These are phyloP conservation scores for Purpureocillium lavendulum DNA, from an alignment of 2,329 filamentous ascomycete species.

Conservation along the genomic window DNA sequence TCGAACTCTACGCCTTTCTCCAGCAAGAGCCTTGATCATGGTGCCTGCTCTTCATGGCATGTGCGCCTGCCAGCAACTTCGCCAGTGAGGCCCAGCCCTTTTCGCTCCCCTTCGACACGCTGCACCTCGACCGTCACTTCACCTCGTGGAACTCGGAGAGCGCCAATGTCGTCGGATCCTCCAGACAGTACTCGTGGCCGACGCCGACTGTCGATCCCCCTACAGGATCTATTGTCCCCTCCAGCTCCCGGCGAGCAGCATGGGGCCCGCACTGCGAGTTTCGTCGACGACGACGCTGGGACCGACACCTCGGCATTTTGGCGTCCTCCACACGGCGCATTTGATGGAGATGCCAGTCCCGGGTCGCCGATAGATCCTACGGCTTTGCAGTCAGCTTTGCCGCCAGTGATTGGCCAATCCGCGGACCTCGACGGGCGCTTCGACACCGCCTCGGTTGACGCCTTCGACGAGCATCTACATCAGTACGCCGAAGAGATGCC, in stretches of 20 bases:
- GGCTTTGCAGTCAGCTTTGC: slow-evolving; percentile 46
- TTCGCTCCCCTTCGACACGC: neutral
- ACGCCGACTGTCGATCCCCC: slow-evolving; percentile 52
- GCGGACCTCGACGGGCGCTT: slow-evolving; percentile 13
- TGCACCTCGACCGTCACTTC: too few relatives aligned
- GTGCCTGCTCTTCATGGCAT: neutral
- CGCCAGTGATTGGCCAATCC: slow-evolving; percentile 37
- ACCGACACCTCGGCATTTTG: slow-evolving; percentile 43
- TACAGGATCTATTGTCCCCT: slow-evolving; percentile 48
- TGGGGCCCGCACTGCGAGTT: slow-evolving; percentile 1
- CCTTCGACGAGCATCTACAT: slow-evolving; percentile 17
- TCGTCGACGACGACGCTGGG: slow-evolving; percentile 26
- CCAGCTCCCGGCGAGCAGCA: slow-evolving; percentile 7
- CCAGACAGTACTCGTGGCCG: slow-evolving; percentile 16
- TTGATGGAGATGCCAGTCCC: slow-evolving; percentile 25
- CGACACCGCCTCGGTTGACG: slow-evolving; percentile 19
- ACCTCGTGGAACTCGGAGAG: too few relatives aligned
- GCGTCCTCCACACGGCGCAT: slow-evolving; percentile 36
- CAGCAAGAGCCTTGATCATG: neutral
- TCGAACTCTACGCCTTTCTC: neutral
- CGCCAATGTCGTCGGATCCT: slow-evolving; percentile 20
- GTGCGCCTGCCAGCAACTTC: neutral
- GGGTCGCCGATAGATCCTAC: slow-evolving; percentile 45
- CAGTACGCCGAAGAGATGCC: slow-evolving; percentile 25
- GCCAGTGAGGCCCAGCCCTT: slow-evolving; percentile 4